Conservation (phyloP, 1,284 basidiomycete genomes). For the Dichomitus squalens region DNA sequence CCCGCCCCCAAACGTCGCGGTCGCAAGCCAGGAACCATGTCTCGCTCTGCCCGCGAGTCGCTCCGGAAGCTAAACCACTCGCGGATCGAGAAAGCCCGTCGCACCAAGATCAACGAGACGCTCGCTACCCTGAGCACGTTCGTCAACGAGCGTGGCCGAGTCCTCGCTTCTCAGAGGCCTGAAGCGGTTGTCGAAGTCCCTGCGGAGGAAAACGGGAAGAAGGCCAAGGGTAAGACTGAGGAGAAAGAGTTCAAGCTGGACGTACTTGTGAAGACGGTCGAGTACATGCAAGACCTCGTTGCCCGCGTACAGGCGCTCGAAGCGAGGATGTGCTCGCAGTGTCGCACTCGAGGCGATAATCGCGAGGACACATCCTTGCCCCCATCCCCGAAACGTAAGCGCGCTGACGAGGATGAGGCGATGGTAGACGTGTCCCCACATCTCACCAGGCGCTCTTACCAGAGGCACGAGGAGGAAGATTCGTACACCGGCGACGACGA, state of each 20-base stretch:
- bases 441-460: constrained; percentile 4
- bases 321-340: constrained; percentile 39
- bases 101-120: constrained; percentile 84
- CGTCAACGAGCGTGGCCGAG: constrained; percentile 45
- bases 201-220: constrained; percentile 43
- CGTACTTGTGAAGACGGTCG: constrained; percentile 72
- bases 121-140: constrained; percentile 65
- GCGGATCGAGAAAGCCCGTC: constrained; percentile 79
- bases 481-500: constrained; percentile 29
- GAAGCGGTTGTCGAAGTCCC: constrained; percentile 30
- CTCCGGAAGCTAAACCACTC: constrained; percentile 83
- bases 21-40: constrained; percentile 67
- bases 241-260: constrained; percentile 83
- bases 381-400: constrained; percentile 13
- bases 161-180: constrained; percentile 33
- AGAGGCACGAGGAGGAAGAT: constrained; percentile 20
- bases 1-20: constrained; percentile 54
- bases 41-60: constrained; percentile 72
- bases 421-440: background rate
- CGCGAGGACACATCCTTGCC: background rate
- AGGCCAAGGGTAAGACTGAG: constrained; percentile 49
- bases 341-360: constrained; percentile 24
- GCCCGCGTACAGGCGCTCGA: constrained; percentile 48
- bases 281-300: constrained; percentile 67
- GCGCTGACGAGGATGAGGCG: constrained; percentile 7